These are phyloP conservation scores for Trichodelitschia bisporula DNA, from an alignment of 495 filamentous ascomycete genomes.

Conservation along the genomic window DNA sequence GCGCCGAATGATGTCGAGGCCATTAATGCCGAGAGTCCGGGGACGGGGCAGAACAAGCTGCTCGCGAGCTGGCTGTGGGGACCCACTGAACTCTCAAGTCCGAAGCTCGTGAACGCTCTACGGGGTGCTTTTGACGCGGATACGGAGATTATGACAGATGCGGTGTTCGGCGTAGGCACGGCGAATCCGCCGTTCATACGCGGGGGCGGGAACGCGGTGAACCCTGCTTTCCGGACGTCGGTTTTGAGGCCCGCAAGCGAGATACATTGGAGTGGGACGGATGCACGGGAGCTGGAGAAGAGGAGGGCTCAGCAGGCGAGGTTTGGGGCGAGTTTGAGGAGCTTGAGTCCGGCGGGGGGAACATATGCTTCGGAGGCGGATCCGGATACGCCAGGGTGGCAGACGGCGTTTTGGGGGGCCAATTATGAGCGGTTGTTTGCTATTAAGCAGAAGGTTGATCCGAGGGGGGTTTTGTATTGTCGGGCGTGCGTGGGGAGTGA, in stretches of 20 bases:
- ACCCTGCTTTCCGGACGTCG: neutral
- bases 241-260: neutral
- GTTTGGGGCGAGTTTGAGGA: neutral
- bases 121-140: no score
- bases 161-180: neutral
- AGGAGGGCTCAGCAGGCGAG: neutral
- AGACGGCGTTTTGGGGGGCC: neutral
- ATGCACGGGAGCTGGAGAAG: neutral
- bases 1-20: no score
- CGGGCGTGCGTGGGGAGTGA: neutral
- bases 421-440: conserved; percentile 1
- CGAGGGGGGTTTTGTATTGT: neutral
- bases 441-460: conserved; percentile 1
- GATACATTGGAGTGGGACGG: neutral
- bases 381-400: neutral
- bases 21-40: no score
- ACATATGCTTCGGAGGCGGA: conserved; percentile 1
- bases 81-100: no score
- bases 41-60: no score
- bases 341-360: neutral
- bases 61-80: no score
- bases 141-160: neutral
- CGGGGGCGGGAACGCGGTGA: neutral
- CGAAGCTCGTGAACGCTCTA: no score
- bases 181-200: neutral